Evolutionary conservation across 768 basidiomycete genomes (phyloP).

Genomic region (Scleroderma citrinum): DNA sequence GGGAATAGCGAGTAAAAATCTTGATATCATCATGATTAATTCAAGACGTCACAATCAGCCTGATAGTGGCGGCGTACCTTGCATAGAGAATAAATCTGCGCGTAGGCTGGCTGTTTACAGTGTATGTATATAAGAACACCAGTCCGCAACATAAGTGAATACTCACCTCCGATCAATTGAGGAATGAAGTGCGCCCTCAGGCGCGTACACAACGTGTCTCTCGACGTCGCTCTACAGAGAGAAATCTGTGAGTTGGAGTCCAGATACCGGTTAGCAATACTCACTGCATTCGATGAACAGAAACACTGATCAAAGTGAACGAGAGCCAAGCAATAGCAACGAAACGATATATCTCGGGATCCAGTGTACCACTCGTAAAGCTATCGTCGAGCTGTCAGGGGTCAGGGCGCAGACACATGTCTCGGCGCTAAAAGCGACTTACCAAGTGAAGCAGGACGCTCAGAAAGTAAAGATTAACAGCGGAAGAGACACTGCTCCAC

Average conservation of each 20-base stretch:
- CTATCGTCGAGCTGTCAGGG: slow-evolving; percentile 10
- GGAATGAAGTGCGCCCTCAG: slow-evolving; percentile 37
- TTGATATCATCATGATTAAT: not conserved
- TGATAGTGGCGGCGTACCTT: slow-evolving; percentile 8
- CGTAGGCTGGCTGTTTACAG: slow-evolving; percentile 19
- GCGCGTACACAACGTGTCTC: slow-evolving; percentile 21
- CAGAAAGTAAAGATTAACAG: slow-evolving; percentile 31
- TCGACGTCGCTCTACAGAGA: slow-evolving; percentile 12
- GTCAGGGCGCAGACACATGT: not conserved
- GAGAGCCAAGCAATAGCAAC: slow-evolving; percentile 26
- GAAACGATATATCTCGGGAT: slow-evolving; percentile 7
- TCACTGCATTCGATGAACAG: slow-evolving; percentile 17
- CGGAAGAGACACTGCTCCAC: slow-evolving; percentile 29
- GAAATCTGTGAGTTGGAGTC: not conserved
- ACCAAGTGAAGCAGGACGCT: slow-evolving; percentile 26
- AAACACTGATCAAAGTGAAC: slow-evolving; percentile 18
- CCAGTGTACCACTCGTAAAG: not conserved
- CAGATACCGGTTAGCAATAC: slow-evolving; percentile 6
- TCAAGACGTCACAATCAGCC: not conserved
- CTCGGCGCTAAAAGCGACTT: not conserved
- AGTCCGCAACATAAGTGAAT: not conserved
- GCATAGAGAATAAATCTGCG: slow-evolving; percentile 15
- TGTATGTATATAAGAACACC: slow-evolving; percentile 3
- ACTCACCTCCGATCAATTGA: slow-evolving; percentile 31
- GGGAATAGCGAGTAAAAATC: slow-evolving; percentile 15